Evolutionary conservation across 169 alveolate species (phyloP).

Genomic region (Perkinsus chesapeaki): DNA sequence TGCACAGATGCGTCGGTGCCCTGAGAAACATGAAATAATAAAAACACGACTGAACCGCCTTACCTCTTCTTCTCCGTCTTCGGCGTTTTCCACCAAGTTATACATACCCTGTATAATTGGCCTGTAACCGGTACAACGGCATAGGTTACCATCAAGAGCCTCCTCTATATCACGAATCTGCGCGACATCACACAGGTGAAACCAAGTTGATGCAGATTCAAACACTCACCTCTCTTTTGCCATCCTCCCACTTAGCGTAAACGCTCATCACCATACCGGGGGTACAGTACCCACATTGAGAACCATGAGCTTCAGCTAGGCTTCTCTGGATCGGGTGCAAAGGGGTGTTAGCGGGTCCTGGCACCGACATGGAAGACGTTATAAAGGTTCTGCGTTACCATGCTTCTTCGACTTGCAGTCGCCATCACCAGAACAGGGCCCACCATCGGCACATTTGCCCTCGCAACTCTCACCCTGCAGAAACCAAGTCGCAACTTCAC

Average conservation of each 20-base stretch:
- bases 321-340: not conserved
- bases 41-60: not conserved
- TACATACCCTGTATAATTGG: not conserved
- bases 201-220: not conserved
- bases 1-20: not conserved
- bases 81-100: not conserved
- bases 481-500: not conserved
- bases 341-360: not conserved
- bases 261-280: not conserved
- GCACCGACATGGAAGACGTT: not conserved
- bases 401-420: not conserved
- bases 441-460: not conserved
- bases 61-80: not conserved
- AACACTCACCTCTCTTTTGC: not conserved
- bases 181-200: not conserved
- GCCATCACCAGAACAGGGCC: not conserved
- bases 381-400: not conserved
- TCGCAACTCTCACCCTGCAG: not conserved
- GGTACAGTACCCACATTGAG: not conserved
- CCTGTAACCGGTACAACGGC: conserved; percentile 9
- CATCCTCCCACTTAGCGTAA: not conserved
- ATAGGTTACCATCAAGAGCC: not conserved
- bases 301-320: not conserved
- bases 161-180: conserved; percentile 1
- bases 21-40: not conserved